These are phyloP conservation scores for Ceratocystis variospora DNA, from an alignment of 2,329 filamentous ascomycete species.

Conservation along the genomic window DNA sequence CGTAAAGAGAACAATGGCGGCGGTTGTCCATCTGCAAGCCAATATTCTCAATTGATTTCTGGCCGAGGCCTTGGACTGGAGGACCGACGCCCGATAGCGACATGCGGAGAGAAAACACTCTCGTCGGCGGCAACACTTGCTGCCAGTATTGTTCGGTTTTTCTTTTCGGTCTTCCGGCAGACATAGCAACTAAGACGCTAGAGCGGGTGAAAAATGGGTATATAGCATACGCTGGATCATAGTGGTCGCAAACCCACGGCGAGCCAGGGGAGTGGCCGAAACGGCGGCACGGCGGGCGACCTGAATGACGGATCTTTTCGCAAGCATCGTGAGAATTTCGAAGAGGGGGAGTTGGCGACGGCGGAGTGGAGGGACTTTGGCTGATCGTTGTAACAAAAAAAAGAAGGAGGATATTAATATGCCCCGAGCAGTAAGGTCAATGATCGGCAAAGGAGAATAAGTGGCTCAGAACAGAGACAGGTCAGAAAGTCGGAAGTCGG, in stretches of 20 bases:
- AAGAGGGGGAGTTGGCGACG: not conserved
- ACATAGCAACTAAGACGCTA: not conserved
- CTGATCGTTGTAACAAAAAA: not conserved
- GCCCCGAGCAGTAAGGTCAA: not conserved
- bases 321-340: constrained; percentile 38
- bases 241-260: constrained; percentile 47
- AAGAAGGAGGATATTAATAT: not conserved
- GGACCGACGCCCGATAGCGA: not conserved
- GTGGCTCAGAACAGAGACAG: not conserved
- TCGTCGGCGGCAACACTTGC: not conserved
- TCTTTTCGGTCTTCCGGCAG: not conserved
- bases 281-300: constrained; percentile 44
- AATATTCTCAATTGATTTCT: not conserved
- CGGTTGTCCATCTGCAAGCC: not conserved
- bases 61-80: not conserved
- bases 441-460: not conserved
- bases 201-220: constrained; percentile 19
- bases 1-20: not conserved
- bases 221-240: constrained; percentile 43
- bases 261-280: constrained; percentile 36
- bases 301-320: constrained; percentile 48
- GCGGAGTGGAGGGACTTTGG: not conserved
- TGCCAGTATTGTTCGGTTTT: not conserved
- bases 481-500: not conserved
- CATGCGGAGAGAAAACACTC: not conserved